These are phyloP conservation scores for Tympanopsis confertula DNA, from an alignment of 2,329 filamentous ascomycete genomes.

Conservation along the genomic window DNA sequence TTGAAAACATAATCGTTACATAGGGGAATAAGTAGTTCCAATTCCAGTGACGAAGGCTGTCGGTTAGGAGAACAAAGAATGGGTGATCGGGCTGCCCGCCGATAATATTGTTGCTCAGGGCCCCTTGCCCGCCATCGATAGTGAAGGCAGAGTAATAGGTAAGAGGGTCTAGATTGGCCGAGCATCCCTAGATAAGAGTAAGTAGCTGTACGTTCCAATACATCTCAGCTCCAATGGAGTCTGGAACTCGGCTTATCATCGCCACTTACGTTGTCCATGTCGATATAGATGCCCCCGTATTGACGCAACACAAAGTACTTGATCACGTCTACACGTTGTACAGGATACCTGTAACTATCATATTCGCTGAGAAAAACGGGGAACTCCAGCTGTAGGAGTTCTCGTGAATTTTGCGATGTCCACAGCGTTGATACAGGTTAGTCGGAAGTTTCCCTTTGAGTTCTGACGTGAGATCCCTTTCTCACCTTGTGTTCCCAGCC, in stretches of 20 bases:
- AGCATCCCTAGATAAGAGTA: slow-evolving; percentile 44
- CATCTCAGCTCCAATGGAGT: too few relatives aligned
- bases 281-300: slow-evolving; percentile 1
- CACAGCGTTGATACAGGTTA: too few relatives aligned
- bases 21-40: slow-evolving; percentile 59
- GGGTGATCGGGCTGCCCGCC: slow-evolving; percentile 56
- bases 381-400: neutral
- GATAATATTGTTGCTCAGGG: slow-evolving; percentile 53
- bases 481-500: slow-evolving; percentile 15
- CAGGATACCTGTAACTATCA: slow-evolving; percentile 3
- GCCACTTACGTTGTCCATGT: slow-evolving; percentile 23
- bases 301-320: slow-evolving; percentile 3
- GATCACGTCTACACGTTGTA: slow-evolving; percentile 1
- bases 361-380: slow-evolving; percentile 2
- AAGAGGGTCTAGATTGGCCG: slow-evolving; percentile 44
- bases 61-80: slow-evolving; percentile 57
- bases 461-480: too few relatives aligned
- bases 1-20: slow-evolving; percentile 65
- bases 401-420: neutral
- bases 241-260: slow-evolving; percentile 46
- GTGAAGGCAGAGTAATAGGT: slow-evolving; percentile 29
- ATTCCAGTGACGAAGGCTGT: slow-evolving; percentile 51
- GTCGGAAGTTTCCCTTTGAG: too few relatives aligned
- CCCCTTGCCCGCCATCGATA: slow-evolving; percentile 8
- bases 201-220: too few relatives aligned